Conservation (phyloP, 129 eudicot genomes). For the Arctium lappa region DNA sequence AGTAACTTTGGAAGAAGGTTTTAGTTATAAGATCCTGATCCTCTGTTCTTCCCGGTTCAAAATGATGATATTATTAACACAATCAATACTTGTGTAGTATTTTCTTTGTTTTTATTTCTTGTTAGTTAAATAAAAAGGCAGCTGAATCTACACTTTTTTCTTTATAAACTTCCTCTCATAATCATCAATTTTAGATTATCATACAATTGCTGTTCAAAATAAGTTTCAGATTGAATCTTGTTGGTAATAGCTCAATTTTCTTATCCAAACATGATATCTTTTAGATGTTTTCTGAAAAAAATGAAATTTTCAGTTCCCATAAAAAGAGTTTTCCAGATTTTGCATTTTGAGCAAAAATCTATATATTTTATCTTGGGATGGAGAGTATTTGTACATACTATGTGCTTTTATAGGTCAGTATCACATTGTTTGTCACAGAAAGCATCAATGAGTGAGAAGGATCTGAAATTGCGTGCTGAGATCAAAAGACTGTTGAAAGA, state of each 20-base stretch:
- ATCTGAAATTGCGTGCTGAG: constrained; percentile 49
- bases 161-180: background rate
- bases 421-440: constrained; percentile 33
- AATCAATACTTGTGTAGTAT: background rate
- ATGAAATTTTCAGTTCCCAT: background rate
- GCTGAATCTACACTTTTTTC: background rate
- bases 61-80: background rate
- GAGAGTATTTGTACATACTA: background rate
- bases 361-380: background rate
- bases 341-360: background rate
- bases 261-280: background rate
- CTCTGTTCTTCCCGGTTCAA: background rate
- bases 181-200: constrained; percentile 9
- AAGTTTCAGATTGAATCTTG: background rate
- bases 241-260: background rate
- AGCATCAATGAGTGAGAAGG: constrained; percentile 42
- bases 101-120: background rate
- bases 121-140: background rate
- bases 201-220: background rate
- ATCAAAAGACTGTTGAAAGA: constrained; percentile 66
- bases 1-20: background rate
- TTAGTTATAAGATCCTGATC: background rate
- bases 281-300: background rate
- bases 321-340: background rate
- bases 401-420: background rate